Percentiles rank a stretch among this genome's conserved stretches.
phyloP scores from a whole-genome alignment of 2,329 filamentous ascomycete species.

The Colletotrichum sp. region DNA sequence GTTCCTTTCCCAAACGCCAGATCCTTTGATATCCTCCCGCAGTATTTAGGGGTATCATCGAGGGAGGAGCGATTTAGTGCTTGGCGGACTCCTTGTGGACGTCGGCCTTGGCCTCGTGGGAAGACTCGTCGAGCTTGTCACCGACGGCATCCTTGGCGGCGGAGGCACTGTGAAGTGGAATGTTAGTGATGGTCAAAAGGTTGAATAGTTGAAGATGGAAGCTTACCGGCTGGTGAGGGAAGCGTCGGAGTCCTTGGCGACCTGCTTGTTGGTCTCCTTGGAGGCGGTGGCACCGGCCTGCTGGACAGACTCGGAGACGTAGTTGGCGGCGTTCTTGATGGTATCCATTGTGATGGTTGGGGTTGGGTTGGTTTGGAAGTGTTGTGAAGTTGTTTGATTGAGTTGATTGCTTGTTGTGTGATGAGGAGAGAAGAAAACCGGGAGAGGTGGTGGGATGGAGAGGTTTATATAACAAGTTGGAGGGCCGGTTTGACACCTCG shows the following conservation, averaged over 20 bases:
- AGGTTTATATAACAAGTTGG: conserved; percentile 28
- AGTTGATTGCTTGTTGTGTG: conserved; percentile 26
- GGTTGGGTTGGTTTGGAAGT: conserved; percentile 29
- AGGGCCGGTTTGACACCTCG: conserved; percentile 1
- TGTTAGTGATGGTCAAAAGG: conserved; percentile 27
- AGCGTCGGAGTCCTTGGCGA: conserved; percentile 67
- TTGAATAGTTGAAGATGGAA: not conserved
- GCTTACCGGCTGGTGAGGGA: conserved; percentile 58
- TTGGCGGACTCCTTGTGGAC: conserved; percentile 40
- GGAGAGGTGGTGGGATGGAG: conserved; percentile 12
- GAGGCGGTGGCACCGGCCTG: conserved; percentile 58
- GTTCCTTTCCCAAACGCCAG: conserved; percentile 8
- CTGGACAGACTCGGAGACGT: conserved; percentile 70
- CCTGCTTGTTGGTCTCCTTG: conserved; percentile 74
- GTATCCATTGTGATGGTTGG: conserved; percentile 52
- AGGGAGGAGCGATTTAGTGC: conserved; percentile 18
- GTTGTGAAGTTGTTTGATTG: conserved; percentile 19
- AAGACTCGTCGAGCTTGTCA: conserved; percentile 49
- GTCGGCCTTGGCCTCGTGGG: conserved; percentile 46
- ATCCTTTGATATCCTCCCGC: conserved; percentile 11
- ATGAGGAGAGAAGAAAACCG: conserved; percentile 14
- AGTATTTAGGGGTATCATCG: conserved; percentile 20
- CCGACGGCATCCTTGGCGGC: conserved; percentile 54
- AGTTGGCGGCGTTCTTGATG: conserved; percentile 68
- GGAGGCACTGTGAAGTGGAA: conserved; percentile 36